phyloP scores from a whole-genome alignment of 169 alveolate genomes.

The Plasmodium vivax region DNA sequence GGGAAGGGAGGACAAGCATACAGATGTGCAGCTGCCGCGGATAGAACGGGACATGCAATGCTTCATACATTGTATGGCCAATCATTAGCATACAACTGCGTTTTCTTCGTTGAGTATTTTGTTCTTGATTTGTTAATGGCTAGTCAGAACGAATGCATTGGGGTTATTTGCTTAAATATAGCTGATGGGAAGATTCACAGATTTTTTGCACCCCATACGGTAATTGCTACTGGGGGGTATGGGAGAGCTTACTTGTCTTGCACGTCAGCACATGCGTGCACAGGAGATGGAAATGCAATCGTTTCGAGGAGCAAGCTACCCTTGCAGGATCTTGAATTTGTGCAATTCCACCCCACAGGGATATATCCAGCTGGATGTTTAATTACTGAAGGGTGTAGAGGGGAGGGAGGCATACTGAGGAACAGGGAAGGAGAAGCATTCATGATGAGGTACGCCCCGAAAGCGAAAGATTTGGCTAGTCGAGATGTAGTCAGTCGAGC shows the following conservation, averaged over 20 bases:
- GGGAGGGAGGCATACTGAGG: conserved; percentile 99
- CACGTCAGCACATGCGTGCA: conserved; percentile 99
- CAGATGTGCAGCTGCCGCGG: conserved; percentile 99
- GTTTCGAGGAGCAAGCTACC: conserved; percentile 96
- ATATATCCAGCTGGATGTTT: conserved; percentile 97
- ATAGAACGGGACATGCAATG: conserved; percentile 99
- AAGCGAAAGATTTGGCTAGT: conserved; percentile 97
- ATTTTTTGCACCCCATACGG: conserved; percentile 94
- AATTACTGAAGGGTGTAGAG: conserved; percentile 99
- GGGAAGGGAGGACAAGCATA: conserved; percentile 99
- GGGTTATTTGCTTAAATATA: conserved; percentile 95
- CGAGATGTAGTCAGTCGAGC: conserved; percentile 98
- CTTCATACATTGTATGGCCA: conserved; percentile 97
- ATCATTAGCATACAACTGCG: conserved; percentile 92
- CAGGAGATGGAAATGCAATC: conserved; percentile 97
- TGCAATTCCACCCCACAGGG: conserved; percentile 99
- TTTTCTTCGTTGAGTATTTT: conserved; percentile 97
- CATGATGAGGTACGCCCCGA: conserved; percentile 96
- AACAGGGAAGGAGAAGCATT: conserved; percentile 97
- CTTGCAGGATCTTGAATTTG: conserved; percentile 97
- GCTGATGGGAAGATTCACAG: conserved; percentile 97
- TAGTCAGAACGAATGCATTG: conserved; percentile 91
- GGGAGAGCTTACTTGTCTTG: conserved; percentile 98
- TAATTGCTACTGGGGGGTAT: conserved; percentile 98
- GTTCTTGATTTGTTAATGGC: conserved; percentile 95